Percentiles rank a stretch among this genome's conserved stretches.
Conservation (phyloP, 108 stramenopile genomes). For the Seminavis robusta region DNA sequence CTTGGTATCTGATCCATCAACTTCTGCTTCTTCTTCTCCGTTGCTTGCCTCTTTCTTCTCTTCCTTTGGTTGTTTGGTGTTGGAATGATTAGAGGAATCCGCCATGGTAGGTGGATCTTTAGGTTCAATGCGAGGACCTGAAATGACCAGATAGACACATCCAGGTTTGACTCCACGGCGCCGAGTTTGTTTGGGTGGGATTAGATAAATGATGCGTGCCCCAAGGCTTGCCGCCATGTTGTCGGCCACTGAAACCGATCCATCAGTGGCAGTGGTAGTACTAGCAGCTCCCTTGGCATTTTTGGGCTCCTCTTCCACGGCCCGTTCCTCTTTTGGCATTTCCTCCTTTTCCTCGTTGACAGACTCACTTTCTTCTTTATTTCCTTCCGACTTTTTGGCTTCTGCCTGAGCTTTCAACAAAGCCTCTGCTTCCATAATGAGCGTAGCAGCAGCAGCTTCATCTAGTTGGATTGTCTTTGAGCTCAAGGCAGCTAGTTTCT, state of each 20-base stretch:
- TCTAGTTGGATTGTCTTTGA: too few species aligned
- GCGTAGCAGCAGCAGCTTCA: too few species aligned
- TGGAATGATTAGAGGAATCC: neutral
- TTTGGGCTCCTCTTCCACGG: too few species aligned
- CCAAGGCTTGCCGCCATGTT: slow-evolving; percentile 25
- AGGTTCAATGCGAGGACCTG: slow-evolving; percentile 33
- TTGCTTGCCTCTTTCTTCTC: slow-evolving; percentile 1
- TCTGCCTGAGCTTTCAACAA: too few species aligned
- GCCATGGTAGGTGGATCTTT: neutral
- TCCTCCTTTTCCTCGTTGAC: neutral
- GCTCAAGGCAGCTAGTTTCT: too few species aligned
- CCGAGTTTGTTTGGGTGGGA: slow-evolving; percentile 44
- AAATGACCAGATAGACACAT: slow-evolving; percentile 42
- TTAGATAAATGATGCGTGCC: slow-evolving; percentile 40
- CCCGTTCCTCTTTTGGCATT: neutral
- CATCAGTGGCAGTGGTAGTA: neutral
- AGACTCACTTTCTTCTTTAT: neutral
- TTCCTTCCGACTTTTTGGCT: neutral
- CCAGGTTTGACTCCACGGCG: slow-evolving; percentile 48
- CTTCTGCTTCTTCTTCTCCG: neutral
- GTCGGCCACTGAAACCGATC: neutral
- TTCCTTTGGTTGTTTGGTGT: neutral
- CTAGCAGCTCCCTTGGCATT: too few species aligned
- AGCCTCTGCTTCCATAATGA: too few species aligned
- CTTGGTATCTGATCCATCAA: neutral